phyloP scores from a whole-genome alignment of 2,329 filamentous ascomycete genomes.

The Calonectria multiphialidica region DNA sequence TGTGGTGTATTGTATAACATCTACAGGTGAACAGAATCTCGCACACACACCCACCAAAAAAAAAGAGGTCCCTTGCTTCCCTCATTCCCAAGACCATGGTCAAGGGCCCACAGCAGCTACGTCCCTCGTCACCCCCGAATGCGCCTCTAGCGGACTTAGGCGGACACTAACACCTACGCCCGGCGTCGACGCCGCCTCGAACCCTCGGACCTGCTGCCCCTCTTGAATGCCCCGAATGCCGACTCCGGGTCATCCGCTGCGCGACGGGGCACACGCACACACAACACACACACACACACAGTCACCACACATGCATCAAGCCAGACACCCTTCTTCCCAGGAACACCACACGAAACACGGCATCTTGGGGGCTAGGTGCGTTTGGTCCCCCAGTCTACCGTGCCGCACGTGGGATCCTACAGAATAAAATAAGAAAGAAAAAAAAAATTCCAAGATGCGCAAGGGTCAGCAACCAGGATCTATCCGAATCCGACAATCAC shows the following conservation, averaged over 20 bases:
- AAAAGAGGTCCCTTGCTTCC: not conserved
- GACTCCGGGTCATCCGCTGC: constrained; percentile 23
- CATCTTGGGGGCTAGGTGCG: not conserved
- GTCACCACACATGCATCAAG: not conserved
- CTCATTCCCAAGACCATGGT: not conserved
- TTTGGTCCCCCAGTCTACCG: not conserved
- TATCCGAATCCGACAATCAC: constrained; percentile 16
- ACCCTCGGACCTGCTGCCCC: not conserved
- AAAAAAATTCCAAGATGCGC: not conserved
- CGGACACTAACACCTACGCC: constrained; percentile 2
- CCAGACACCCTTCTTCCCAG: too few relatives aligned
- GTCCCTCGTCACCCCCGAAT: not conserved
- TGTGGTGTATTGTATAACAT: too few relatives aligned
- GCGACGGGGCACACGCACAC: too few relatives aligned
- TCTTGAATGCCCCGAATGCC: not conserved
- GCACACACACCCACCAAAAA: not conserved
- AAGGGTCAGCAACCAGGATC: constrained; percentile 17
- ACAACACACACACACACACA: not conserved
- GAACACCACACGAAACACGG: not conserved
- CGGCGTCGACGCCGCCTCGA: constrained; percentile 12
- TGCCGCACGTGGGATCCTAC: not conserved
- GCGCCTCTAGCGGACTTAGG: constrained; percentile 19
- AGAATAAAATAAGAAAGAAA: not conserved
- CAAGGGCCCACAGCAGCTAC: not conserved
- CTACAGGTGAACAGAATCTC: too few relatives aligned